These are phyloP conservation scores for Halocafeteria seosinensis DNA, from an alignment of 108 stramenopile genomes.

Conservation along the genomic window DNA sequence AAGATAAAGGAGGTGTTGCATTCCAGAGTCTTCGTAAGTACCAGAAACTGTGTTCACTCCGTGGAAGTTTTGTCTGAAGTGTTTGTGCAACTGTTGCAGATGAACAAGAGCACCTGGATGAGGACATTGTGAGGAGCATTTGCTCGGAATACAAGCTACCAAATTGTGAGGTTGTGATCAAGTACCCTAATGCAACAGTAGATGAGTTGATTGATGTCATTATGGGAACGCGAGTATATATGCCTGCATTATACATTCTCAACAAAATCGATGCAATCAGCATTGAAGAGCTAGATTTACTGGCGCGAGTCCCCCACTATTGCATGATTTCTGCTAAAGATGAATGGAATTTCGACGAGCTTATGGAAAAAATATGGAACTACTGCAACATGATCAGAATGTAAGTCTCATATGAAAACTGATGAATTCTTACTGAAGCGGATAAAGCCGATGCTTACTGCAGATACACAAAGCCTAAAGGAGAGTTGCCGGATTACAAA, in stretches of 20 bases:
- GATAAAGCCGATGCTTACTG: no score
- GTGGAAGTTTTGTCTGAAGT: constrained; percentile 5
- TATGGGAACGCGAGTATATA: constrained; percentile 64
- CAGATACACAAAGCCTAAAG: constrained; percentile 97
- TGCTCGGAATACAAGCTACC: constrained; percentile 75
- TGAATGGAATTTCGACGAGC: constrained; percentile 85
- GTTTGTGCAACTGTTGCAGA: constrained; percentile 54
- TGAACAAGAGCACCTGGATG: constrained; percentile 31
- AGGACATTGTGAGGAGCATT: constrained; percentile 54
- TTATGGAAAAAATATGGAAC: constrained; percentile 77
- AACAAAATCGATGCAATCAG: constrained; percentile 77
- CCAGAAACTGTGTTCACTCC: background rate
- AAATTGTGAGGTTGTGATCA: constrained; percentile 64
- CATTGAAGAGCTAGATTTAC: constrained; percentile 91
- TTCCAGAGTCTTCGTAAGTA: constrained; percentile 80
- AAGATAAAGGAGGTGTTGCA: constrained; percentile 77
- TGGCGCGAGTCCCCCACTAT: constrained; percentile 89
- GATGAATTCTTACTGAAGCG: no score
- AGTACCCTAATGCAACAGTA: constrained; percentile 67
- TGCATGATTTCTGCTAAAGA: constrained; percentile 74
- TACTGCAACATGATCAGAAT: constrained; percentile 81
- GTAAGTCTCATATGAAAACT: no score
- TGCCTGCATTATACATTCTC: constrained; percentile 67
- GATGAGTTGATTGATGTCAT: constrained; percentile 88
- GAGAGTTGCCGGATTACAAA: constrained; percentile 87